These are phyloP conservation scores for Clarireedia hainanense DNA, from an alignment of 2,329 filamentous ascomycete genomes.

Conservation along the genomic window DNA sequence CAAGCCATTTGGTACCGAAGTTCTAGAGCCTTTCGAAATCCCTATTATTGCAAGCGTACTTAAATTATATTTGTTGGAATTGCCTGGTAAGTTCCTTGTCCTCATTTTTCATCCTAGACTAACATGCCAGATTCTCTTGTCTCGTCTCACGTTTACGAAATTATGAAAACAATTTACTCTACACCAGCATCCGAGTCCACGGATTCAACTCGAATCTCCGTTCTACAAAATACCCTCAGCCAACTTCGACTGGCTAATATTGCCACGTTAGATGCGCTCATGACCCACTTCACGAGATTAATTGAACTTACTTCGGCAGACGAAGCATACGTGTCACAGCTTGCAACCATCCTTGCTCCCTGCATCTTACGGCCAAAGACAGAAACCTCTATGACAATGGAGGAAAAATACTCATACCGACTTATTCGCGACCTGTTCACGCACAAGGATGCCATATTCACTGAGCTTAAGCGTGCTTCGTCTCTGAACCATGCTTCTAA, in stretches of 20 bases:
- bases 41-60: slow-evolving; percentile 87
- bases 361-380: slow-evolving; percentile 81
- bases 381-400: slow-evolving; percentile 87
- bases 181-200: slow-evolving; percentile 69
- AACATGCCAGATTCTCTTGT: slow-evolving; percentile 75
- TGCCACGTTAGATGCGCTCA: slow-evolving; percentile 94
- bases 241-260: slow-evolving; percentile 95
- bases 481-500: slow-evolving; percentile 58
- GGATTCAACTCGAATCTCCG: slow-evolving; percentile 73
- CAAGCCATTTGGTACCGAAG: slow-evolving; percentile 65
- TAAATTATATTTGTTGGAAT: slow-evolving; percentile 89
- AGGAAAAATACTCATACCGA: slow-evolving; percentile 87
- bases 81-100: slow-evolving; percentile 63
- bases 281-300: slow-evolving; percentile 94
- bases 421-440: slow-evolving; percentile 86
- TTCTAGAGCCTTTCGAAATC: slow-evolving; percentile 83
- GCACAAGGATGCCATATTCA: slow-evolving; percentile 93
- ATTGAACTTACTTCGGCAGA: slow-evolving; percentile 96
- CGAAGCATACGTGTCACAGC: slow-evolving; percentile 68
- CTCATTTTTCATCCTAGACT: slow-evolving; percentile 8
- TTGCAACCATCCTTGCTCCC: slow-evolving; percentile 70
- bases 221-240: slow-evolving; percentile 91
- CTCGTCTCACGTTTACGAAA: slow-evolving; percentile 97
- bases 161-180: slow-evolving; percentile 93
- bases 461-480: slow-evolving; percentile 86